A percentile compares a stretch with the other conserved stretches of the same genome.
phyloP scores from a whole-genome alignment of 2,329 filamentous ascomycete species.

The Monosporascus sp. region DNA sequence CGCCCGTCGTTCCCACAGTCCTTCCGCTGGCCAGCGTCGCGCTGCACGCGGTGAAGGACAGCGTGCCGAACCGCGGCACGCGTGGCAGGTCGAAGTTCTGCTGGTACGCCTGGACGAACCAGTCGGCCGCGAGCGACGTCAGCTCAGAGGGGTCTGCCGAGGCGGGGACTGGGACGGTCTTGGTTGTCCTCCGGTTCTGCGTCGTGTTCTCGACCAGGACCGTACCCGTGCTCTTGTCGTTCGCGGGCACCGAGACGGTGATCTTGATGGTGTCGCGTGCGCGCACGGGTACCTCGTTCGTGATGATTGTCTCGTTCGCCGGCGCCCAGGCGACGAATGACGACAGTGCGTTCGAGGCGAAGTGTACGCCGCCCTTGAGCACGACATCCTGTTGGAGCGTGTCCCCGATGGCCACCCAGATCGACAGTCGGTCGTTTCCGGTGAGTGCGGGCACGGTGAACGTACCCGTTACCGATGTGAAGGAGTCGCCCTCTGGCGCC shows the following conservation, averaged over 20 bases:
- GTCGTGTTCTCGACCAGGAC: constrained; percentile 11
- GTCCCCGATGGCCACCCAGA: constrained; percentile 12
- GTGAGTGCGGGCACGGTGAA: constrained; percentile 9
- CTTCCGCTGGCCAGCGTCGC: constrained; percentile 8
- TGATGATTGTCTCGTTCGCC: constrained; percentile 7
- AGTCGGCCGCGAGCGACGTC: constrained; percentile 9
- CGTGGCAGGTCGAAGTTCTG: constrained; percentile 7
- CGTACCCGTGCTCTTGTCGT: constrained; percentile 6
- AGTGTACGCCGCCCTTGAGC: constrained; percentile 11
- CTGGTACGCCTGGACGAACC: constrained; percentile 13
- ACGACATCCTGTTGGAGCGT: constrained; percentile 10
- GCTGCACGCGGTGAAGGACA: constrained; percentile 6
- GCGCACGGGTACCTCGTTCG: constrained; percentile 4
- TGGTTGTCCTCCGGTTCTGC: constrained; percentile 4
- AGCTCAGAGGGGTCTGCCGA: constrained; percentile 3
- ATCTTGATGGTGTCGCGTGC: constrained; percentile 9
- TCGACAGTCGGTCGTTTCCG: constrained; percentile 5
- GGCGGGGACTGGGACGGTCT: constrained; percentile 5
- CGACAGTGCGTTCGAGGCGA: constrained; percentile 3
- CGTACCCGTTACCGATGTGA: constrained; percentile 8
- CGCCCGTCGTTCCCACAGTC: constrained; percentile 1
- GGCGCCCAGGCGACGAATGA: constrained; percentile 8
- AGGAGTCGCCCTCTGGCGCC: constrained; percentile 7
- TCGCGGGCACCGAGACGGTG: constrained; percentile 5
- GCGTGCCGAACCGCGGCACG: constrained; percentile 6